Percentiles rank a stretch among this genome's conserved stretches.
These are phyloP conservation scores for Aspergillus avenaceus DNA, from an alignment of 495 filamentous ascomycete species.

Conservation along the genomic window DNA sequence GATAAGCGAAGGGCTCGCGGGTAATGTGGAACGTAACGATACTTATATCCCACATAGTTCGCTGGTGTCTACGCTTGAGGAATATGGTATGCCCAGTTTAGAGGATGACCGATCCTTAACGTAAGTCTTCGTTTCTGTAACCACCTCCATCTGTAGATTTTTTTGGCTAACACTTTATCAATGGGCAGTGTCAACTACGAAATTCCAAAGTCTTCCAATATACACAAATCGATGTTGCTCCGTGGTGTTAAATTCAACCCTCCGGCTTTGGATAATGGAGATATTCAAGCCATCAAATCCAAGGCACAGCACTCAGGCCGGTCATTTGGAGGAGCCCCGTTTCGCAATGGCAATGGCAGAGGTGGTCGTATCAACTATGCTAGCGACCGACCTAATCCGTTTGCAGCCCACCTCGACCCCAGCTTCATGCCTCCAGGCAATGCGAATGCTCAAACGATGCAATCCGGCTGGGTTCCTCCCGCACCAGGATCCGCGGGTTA, in stretches of 20 bases:
- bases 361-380: slow-evolving; percentile 50
- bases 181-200: slow-evolving; percentile 72
- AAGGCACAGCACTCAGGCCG: slow-evolving; percentile 58
- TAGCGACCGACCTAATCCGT: slow-evolving; percentile 45
- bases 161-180: slow-evolving; percentile 31
- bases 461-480: slow-evolving; percentile 38
- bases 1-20: slow-evolving; percentile 71
- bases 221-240: slow-evolving; percentile 93
- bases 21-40: slow-evolving; percentile 77
- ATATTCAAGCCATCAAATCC: slow-evolving; percentile 64
- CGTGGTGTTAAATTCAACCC: slow-evolving; percentile 70
- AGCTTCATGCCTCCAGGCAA: slow-evolving; percentile 39
- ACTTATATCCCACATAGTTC: slow-evolving; percentile 69
- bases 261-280: slow-evolving; percentile 65
- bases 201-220: slow-evolving; percentile 63
- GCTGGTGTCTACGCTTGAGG: slow-evolving; percentile 60
- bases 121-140: slow-evolving; percentile 41
- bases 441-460: slow-evolving; percentile 24
- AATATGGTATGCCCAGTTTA: slow-evolving; percentile 65
- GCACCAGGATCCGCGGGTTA: slow-evolving; percentile 27
- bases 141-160: slow-evolving; percentile 3
- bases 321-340: slow-evolving; percentile 58
- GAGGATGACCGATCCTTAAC: slow-evolving; percentile 80
- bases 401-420: slow-evolving; percentile 51
- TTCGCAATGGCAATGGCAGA: slow-evolving; percentile 45